phyloP scores from a whole-genome alignment of 352 stramenopile species.

The Pythium oligandrum region DNA sequence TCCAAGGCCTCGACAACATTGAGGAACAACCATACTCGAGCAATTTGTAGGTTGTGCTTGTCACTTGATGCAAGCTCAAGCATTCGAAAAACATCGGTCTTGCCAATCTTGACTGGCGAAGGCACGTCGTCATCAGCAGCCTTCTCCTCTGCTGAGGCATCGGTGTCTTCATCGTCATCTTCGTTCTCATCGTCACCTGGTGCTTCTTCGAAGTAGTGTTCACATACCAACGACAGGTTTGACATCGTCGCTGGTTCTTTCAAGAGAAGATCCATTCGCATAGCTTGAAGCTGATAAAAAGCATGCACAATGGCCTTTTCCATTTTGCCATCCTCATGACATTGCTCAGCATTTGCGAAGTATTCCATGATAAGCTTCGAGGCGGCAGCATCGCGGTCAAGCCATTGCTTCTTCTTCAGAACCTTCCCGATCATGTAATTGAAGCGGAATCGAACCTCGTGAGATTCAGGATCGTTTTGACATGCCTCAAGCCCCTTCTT shows the following conservation, averaged over 20 bases:
- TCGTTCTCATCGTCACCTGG: constrained; percentile 23
- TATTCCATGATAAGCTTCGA: constrained; percentile 27
- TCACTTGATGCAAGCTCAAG: constrained; percentile 9
- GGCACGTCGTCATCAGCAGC: not conserved
- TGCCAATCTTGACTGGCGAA: constrained; percentile 20
- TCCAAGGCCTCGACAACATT: constrained; percentile 76
- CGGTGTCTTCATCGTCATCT: constrained; percentile 4
- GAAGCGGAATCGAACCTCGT: constrained; percentile 62
- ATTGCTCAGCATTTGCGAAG: constrained; percentile 53
- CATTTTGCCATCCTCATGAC: constrained; percentile 53
- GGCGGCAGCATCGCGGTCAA: constrained; percentile 9
- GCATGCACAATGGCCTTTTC: constrained; percentile 72
- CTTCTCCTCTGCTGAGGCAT: constrained; percentile 6
- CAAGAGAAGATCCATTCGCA: constrained; percentile 50
- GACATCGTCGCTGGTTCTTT: constrained; percentile 17
- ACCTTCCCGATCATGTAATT: constrained; percentile 75
- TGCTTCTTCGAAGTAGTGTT: constrained; percentile 57
- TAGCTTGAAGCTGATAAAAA: constrained; percentile 68
- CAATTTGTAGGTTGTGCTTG: constrained; percentile 11
- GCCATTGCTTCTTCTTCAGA: constrained; percentile 53
- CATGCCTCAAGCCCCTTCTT: constrained; percentile 29
- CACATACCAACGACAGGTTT: constrained; percentile 34
- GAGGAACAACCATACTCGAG: constrained; percentile 36
- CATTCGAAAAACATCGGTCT: constrained; percentile 37
- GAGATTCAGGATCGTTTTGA: constrained; percentile 20